Evolutionary conservation across 169 alveolate genomes (phyloP), one percentile per base, ranked within the genome.

Genomic region (Perkinsus chesapeaki): DNA sequence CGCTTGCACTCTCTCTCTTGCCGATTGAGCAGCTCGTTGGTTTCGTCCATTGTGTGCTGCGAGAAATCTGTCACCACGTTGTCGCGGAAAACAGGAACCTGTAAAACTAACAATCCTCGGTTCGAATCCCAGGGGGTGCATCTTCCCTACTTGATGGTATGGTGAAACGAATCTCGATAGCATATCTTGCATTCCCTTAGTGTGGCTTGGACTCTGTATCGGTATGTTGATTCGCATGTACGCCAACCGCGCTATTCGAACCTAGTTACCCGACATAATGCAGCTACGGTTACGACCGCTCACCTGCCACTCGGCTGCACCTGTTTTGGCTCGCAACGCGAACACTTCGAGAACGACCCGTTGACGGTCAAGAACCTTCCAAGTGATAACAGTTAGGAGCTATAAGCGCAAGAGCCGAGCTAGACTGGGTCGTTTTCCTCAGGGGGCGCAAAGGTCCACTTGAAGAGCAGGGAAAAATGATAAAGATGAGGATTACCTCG

Each of bases 261-360:
- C 82, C 82, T 60, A 34, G 23, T 34, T 20, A 23, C 7, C 82
- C 7, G 36, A 60, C 37, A 27, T 1, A 16, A 60, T 60, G 82
- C 82, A 23, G 27, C 82, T 1, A 60, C 31, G 23, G 12, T 27
- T 3, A 27, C 82, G 93, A 73, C 96, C 93, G 43, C 92, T 73
- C 31, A 73, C 92, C 39, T 92, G 92, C 92, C 94, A 92, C 60
- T 94, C 93, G 43, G 98, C 95, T 10, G 92, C 92, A 73, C 94
- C 93, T 20, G 97, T 91, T 48, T 94, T 93, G 5, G 98, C 98
- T 93, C 98, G 91, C 91, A 94, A 92, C 16, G 98, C 97, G 95
- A 97, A 97, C 0, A 97, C 96, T 92, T 96, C 73, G 34, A 97
- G 92, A 92, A 97, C 96, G 43, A 96, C 96, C 0, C 97, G 96